phyloP scores from a whole-genome alignment of 2,329 filamentous ascomycete species.

The Fusarium brachygibbosum region DNA sequence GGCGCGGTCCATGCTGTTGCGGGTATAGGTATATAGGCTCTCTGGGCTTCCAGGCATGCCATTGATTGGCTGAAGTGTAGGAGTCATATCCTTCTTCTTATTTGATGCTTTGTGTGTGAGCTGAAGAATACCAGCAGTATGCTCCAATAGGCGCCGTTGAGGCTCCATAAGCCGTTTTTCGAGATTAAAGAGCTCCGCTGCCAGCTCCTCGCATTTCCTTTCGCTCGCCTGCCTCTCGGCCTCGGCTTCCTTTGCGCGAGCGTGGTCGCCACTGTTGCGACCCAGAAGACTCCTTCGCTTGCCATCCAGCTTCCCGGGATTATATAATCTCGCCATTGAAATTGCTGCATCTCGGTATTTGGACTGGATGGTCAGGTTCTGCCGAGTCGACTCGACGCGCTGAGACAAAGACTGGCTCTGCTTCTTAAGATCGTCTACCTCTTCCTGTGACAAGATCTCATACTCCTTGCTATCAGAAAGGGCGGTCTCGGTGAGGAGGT shows the following conservation, averaged over 20 bases:
- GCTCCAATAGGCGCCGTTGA: conserved; percentile 82
- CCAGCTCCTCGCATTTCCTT: conserved; percentile 86
- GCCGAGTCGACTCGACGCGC: conserved; percentile 84
- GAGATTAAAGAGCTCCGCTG: conserved; percentile 81
- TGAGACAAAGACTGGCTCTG: conserved; percentile 79
- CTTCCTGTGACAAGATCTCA: conserved; percentile 88
- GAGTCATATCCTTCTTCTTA: conserved; percentile 66
- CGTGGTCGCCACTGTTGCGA: conserved; percentile 64
- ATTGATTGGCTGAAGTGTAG: conserved; percentile 60
- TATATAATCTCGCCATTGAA: conserved; percentile 86
- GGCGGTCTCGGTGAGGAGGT: conserved; percentile 93
- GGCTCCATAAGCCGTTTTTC: conserved; percentile 82
- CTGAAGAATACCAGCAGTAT: conserved; percentile 93
- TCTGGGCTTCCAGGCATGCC: conserved; percentile 81
- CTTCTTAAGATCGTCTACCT: conserved; percentile 92
- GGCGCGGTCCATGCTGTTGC: conserved; percentile 68
- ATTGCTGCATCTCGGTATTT: conserved; percentile 95
- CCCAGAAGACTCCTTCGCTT: conserved; percentile 64
- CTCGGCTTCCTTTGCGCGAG: conserved; percentile 73
- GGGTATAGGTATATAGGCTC: conserved; percentile 78
- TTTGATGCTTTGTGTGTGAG: conserved; percentile 82
- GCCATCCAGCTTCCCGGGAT: conserved; percentile 63
- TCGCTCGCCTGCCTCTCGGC: conserved; percentile 80
- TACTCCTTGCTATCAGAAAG: conserved; percentile 88
- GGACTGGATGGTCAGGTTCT: conserved; percentile 88